phyloP scores from a whole-genome alignment of 2,329 filamentous ascomycete species.

The Trichophyton mentagrophytes region DNA sequence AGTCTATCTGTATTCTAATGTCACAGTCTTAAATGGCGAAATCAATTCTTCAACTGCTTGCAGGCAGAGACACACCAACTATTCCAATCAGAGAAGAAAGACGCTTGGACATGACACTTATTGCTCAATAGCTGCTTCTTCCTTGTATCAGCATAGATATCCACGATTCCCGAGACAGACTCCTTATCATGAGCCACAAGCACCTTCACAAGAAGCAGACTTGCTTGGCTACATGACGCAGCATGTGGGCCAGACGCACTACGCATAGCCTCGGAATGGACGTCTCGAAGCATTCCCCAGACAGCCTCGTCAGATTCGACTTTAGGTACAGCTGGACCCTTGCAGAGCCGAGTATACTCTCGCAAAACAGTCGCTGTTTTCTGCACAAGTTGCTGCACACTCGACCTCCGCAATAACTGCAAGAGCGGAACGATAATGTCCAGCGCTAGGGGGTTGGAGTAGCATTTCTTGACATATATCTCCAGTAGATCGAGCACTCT shows the following conservation, averaged over 20 bases:
- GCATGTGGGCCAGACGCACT: slow-evolving; percentile 55
- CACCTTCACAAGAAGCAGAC: slow-evolving; percentile 33
- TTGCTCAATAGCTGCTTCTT: slow-evolving; percentile 46
- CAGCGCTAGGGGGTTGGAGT: slow-evolving; percentile 53
- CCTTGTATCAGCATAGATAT: slow-evolving; percentile 53
- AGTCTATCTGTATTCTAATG: too few relatives aligned
- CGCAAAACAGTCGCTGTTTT: slow-evolving; percentile 62
- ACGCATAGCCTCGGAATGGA: slow-evolving; percentile 53
- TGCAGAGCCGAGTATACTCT: slow-evolving; percentile 55
- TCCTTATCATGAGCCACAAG: slow-evolving; percentile 37
- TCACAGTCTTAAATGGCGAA: too few relatives aligned
- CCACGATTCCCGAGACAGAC: slow-evolving; percentile 44
- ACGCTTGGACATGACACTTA: slow-evolving; percentile 47
- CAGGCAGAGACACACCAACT: slow-evolving; percentile 52
- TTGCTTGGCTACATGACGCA: slow-evolving; percentile 55
- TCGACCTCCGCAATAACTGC: slow-evolving; percentile 62
- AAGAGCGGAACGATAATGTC: slow-evolving; percentile 63
- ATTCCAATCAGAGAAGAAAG: slow-evolving; percentile 59
- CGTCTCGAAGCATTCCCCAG: slow-evolving; percentile 47
- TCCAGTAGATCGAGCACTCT: slow-evolving; percentile 78
- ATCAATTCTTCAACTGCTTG: slow-evolving; percentile 25
- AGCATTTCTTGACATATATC: slow-evolving; percentile 71
- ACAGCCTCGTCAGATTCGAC: slow-evolving; percentile 31
- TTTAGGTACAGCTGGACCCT: slow-evolving; percentile 29
- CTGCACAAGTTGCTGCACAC: slow-evolving; percentile 59